These are phyloP conservation scores for Corylus heterophylla DNA, from an alignment of 306 rosid genomes.

Conservation along the genomic window DNA sequence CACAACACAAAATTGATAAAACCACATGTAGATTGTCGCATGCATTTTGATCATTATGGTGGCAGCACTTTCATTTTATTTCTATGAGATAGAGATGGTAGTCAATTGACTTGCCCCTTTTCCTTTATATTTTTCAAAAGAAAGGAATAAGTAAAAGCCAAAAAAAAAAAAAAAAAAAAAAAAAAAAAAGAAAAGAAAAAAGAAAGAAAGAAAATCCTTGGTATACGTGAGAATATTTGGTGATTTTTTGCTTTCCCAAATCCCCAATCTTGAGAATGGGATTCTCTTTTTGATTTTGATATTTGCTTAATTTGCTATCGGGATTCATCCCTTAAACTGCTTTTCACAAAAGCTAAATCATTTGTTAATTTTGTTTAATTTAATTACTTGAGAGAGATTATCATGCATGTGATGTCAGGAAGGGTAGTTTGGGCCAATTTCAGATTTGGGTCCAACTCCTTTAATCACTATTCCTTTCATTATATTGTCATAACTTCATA, in stretches of 20 bases:
- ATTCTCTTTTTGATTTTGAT: background rate
- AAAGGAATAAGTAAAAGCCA: background rate
- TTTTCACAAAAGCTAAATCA: too few species aligned
- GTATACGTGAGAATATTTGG: slow-evolving; percentile 37
- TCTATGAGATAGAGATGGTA: background rate
- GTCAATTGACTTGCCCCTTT: background rate
- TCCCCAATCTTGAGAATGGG: slow-evolving; percentile 23
- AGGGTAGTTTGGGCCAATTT: too few species aligned
- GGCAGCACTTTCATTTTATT: background rate
- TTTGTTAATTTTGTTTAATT: too few species aligned
- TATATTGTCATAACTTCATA: too few species aligned
- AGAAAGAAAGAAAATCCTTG: slow-evolving; percentile 16
- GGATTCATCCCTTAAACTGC: background rate
- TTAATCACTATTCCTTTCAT: too few species aligned
- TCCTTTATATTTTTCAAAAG: background rate
- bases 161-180: background rate
- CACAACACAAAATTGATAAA: too few species aligned
- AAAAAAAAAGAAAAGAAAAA: too few species aligned
- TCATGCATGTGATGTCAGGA: too few species aligned
- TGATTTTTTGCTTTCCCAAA: slow-evolving; percentile 34
- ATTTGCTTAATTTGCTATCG: background rate
- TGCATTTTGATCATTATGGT: background rate
- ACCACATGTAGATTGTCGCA: too few species aligned
- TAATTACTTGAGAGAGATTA: too few species aligned
- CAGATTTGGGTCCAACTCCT: too few species aligned